Evolutionary conservation across 2,329 filamentous ascomycete species (phyloP), one percentile per base, ranked within the genome.

Genomic region (Colletotrichum lentis): DNA sequence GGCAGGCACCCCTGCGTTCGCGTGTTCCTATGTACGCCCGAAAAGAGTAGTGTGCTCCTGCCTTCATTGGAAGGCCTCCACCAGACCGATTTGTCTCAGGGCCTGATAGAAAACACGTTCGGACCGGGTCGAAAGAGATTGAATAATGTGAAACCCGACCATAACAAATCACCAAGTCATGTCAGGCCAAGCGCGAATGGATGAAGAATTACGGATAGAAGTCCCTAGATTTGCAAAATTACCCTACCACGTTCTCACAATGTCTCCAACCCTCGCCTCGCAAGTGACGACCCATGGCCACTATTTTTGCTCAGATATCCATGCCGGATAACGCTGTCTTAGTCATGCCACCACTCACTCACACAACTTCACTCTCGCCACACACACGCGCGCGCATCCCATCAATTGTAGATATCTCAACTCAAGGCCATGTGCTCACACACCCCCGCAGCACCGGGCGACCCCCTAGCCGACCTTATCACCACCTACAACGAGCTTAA

Each of bases 401-500:
- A 5, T 18, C 18, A 35, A 35, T 35, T 35, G 31, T 35, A 35
- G 31, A 35, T 22, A 18, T 24, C 18, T 16, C 18, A 14, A 14
- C 24, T 31, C 8, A 12, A 49, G 7, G 44, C 37, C 62, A 69
- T 69, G 66, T 39, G 18, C 37, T 22, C 49, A 12, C 43, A 53
- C 24, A 6, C 24, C n/a, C 37, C 44, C 4, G 27, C 20, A 7
- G 7, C 14, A 12, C 37, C 52, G 12, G 66, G 18, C 16, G 83
- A 85, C 69, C 79, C 84, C 14, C 77, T 86, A 66, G 76, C 73
- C 24, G 83, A 86, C 65, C 84, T 94, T 24, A 85, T 95, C 70
- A 83, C 81, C 12, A 87, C 84, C n/a, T 94, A 92, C 78, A 87
- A 91, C 74, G 91, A 93, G 72, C 85, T 94, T 62, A 95, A 95